Percentiles rank a stretch among this genome's conserved stretches.
Conservation (phyloP, 768 basidiomycete genomes). For the Boletus rufocinnamomeus region DNA sequence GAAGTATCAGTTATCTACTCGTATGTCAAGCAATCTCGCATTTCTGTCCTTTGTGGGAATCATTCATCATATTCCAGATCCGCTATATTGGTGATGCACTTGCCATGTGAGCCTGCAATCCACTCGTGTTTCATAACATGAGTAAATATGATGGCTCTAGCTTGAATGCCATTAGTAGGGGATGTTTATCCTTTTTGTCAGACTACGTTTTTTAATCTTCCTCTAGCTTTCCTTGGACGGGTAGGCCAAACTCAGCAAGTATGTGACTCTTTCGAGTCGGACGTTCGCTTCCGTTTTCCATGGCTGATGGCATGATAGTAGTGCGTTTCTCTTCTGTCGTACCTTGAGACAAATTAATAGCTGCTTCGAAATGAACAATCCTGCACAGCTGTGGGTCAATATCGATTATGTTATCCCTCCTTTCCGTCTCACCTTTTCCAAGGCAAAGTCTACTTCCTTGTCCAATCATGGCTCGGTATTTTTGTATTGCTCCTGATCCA, state of each 20-base stretch:
- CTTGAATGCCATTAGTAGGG: slow-evolving; percentile 18
- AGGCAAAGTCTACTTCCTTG: no score
- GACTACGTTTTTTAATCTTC: background rate
- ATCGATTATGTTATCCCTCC: no score
- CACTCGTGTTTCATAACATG: background rate
- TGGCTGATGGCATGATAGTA: slow-evolving; percentile 6
- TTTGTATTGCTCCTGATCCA: no score
- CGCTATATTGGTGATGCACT: slow-evolving; percentile 26
- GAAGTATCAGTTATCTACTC: slow-evolving; percentile 22
- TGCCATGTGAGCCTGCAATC: slow-evolving; percentile 16
- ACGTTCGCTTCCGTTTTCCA: background rate
- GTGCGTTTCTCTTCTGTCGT: slow-evolving; percentile 2
- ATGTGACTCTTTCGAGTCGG: background rate
- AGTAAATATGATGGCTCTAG: slow-evolving; percentile 1
- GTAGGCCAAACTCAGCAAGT: slow-evolving; percentile 9
- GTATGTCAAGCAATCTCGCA: slow-evolving; percentile 10
- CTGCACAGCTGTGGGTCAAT: no score
- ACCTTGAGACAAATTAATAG: background rate
- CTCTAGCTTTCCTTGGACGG: slow-evolving; percentile 17
- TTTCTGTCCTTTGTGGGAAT: background rate
- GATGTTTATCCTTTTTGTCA: background rate
- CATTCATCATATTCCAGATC: slow-evolving; percentile 11
- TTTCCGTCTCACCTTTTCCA: no score
- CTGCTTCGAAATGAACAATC: no score
- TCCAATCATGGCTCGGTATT: no score